Percentiles rank a stretch among this genome's conserved stretches.
These are phyloP conservation scores for Coniophora puteana DNA, from an alignment of 1,284 basidiomycete genomes.

Conservation along the genomic window DNA sequence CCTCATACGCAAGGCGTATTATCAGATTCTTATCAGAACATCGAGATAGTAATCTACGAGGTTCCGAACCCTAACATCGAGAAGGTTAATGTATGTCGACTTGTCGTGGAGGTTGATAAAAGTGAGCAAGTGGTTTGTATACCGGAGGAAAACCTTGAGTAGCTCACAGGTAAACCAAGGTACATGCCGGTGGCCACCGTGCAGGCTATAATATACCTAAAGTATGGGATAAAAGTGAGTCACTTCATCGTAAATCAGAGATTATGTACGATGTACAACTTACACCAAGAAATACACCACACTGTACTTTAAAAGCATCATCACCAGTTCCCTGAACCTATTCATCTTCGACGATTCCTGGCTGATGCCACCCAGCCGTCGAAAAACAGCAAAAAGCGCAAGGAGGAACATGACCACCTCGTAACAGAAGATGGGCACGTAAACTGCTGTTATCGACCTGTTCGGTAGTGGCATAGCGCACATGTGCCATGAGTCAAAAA, in stretches of 20 bases:
- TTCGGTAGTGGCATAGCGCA: conserved; percentile 5
- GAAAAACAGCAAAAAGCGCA: conserved; percentile 3
- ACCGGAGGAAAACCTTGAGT: no score
- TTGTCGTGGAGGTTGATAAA: no score
- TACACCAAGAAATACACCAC: conserved; percentile 9
- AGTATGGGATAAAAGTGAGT: neutral
- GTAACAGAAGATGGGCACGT: conserved; percentile 6
- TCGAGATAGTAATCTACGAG: no score
- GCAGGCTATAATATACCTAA: conserved; percentile 4
- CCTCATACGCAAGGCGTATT: no score
- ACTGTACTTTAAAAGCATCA: conserved; percentile 6
- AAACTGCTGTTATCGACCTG: conserved; percentile 5
- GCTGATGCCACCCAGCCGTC: conserved; percentile 4
- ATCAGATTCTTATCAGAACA: no score
- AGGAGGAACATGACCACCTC: conserved; percentile 6
- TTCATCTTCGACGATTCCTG: neutral
- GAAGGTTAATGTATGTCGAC: no score
- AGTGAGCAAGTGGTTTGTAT: no score
- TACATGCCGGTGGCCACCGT: conserved; percentile 7
- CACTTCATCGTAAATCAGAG: neutral
- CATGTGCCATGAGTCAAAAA: conserved; percentile 6
- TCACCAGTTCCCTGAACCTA: conserved; percentile 5
- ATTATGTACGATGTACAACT: conserved; percentile 1
- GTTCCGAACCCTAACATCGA: no score
- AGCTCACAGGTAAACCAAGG: conserved; percentile 9